Evolutionary conservation across 306 rosid species (phyloP).

Genomic region (Alnus rubra): DNA sequence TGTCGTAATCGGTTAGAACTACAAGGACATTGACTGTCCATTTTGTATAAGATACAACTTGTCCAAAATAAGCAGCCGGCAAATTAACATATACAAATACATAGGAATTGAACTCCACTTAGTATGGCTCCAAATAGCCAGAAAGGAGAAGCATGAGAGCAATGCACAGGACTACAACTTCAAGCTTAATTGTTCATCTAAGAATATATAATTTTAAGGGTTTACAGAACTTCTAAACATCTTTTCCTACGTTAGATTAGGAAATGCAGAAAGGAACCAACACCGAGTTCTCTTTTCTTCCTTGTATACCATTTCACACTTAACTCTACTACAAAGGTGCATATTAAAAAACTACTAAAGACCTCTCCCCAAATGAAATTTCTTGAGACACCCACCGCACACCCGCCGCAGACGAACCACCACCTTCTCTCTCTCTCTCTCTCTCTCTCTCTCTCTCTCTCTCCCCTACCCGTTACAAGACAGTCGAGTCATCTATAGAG

Average conservation of each 20-base stretch:
- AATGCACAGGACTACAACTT: neutral
- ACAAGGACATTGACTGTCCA: neutral
- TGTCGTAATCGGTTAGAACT: too few species aligned
- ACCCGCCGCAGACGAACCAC: too few species aligned
- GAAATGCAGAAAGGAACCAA: neutral
- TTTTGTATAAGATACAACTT: neutral
- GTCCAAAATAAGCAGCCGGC: neutral
- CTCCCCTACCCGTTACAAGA: too few species aligned
- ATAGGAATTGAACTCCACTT: neutral
- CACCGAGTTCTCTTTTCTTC: neutral
- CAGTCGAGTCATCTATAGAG: too few species aligned
- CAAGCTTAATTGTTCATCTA: neutral
- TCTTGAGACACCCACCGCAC: too few species aligned
- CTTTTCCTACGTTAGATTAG: neutral
- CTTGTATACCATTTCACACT: neutral
- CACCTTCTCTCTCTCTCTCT: too few species aligned
- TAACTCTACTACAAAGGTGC: neutral
- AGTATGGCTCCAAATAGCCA: neutral
- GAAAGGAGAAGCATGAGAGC: too few species aligned
- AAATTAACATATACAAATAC: neutral
- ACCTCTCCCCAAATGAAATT: too few species aligned
- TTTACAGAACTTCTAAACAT: neutral
- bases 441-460: too few species aligned
- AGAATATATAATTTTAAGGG: neutral
- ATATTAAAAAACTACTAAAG: neutral